Percentiles rank a stretch among this genome's conserved stretches.
Conservation (phyloP, 495 filamentous ascomycete genomes). For the Sporormia fimetaria region DNA sequence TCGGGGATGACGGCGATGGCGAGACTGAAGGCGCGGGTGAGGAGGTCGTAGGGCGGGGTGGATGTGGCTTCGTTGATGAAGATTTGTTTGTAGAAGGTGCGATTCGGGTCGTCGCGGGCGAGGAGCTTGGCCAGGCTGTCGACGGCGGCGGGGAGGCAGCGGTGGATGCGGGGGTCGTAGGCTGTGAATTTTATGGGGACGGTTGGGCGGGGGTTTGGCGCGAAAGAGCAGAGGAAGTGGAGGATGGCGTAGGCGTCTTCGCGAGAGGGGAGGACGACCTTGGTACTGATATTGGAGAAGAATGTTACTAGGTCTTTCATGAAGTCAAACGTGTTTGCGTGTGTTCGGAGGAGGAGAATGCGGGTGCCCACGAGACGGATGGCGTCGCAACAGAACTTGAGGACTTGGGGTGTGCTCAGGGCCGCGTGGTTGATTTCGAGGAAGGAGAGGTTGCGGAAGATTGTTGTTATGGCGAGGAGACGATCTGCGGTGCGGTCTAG, state of each 20-base stretch:
- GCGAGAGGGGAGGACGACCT: constrained; percentile 69
- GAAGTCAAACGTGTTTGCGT: constrained; percentile 78
- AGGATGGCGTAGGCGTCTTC: constrained; percentile 82
- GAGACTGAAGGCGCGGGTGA: constrained; percentile 80
- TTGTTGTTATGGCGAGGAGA: constrained; percentile 81
- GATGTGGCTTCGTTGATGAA: constrained; percentile 58
- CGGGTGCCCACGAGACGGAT: constrained; percentile 83
- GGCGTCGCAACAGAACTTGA: constrained; percentile 67
- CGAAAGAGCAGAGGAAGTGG: constrained; percentile 83
- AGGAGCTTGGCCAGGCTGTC: constrained; percentile 87
- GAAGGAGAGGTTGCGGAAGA: constrained; percentile 87
- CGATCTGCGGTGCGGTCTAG: constrained; percentile 78
- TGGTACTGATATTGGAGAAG: constrained; percentile 73
- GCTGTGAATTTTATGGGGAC: constrained; percentile 51
- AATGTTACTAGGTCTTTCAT: constrained; percentile 91
- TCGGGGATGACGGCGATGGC: constrained; percentile 78
- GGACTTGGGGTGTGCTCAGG: constrained; percentile 60
- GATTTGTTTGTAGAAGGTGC: constrained; percentile 66
- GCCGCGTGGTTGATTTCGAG: constrained; percentile 57
- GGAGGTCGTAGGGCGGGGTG: constrained; percentile 59
- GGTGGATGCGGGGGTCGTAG: constrained; percentile 70
- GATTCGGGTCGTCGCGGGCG: constrained; percentile 86
- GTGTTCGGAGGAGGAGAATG: constrained; percentile 68
- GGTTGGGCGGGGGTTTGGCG: constrained; percentile 54
- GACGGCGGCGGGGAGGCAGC: constrained; percentile 78